Evolutionary conservation across 1,139 yeast species (phyloP), one percentile per base, ranked within the genome.

Genomic region (Magnusiomyces sp.): DNA sequence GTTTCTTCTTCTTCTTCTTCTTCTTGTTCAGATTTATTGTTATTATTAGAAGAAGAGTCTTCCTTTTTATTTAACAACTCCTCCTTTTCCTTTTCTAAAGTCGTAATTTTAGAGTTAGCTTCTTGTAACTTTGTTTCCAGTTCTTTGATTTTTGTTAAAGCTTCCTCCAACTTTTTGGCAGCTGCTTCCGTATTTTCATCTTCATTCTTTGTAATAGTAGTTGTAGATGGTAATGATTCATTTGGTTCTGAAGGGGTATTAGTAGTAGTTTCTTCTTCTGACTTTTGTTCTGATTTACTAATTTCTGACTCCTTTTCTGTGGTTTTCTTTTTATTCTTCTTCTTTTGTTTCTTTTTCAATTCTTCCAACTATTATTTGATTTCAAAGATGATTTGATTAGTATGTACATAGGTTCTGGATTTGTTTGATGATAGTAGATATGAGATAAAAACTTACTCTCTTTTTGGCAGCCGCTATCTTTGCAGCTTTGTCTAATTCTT

Each of bases 391-490:
- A 27, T 14, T 11, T 32, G 13, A 27, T 13, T 5, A 19, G 29
- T n/a, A n/a, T n/a, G n/a, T n/a, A n/a, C n/a, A n/a, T n/a, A n/a
- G n/a, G n/a, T n/a, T n/a, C n/a, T n/a, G n/a, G n/a, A n/a, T n/a
- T n/a, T n/a, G n/a, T n/a, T n/a, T n/a, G n/a, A n/a, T n/a, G n/a
- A n/a, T n/a, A n/a, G 19, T 13, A 16, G 14, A 11, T 7, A 13
- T 16, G 16, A 32, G 19, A 34, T 17, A 44, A 7, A 7, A 23
- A 50, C 60, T n/a, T 54, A 66, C 72, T 62, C 77, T 75, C 67
- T 79, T 79, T 59, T 80, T 73, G 13, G 87, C 87, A 1, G 80
- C 80, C 54, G 80, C 84, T 47, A 81, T 68, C 62, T 79, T 73
- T 59, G 78, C 82, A 52, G 77, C 81, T 55, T 77, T 76, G 38